Base-by-base conservation (phyloP, 768 basidiomycete species). In the Auricularia cornea region DNA sequence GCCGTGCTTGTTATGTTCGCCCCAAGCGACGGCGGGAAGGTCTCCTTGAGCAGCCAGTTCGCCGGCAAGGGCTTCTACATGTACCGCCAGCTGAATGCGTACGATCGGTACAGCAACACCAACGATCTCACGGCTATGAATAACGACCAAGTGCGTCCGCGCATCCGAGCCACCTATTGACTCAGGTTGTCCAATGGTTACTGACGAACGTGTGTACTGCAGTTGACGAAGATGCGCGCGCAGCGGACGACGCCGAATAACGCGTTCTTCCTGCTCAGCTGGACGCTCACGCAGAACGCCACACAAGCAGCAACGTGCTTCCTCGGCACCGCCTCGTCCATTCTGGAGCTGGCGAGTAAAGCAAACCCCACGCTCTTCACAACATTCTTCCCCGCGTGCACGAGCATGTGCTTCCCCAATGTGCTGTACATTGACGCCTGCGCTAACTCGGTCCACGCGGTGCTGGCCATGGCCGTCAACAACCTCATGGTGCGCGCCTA, bases 61-160 rank as follows among this genome's bases (percentile, higher is more conserved):
- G 54, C 54, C 12, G 54, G 54, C 26, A 57, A 30, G 54, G 54
- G 54, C 18, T 57, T 57, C 28, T 57, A 57, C 28, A 57, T 14
- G 54, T 57, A 57, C 28, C 16, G 16, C 28, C 54, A 57, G 54
- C 54, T 57, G 54, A 57, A 57, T 30, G 54, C 54, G 4, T 57
- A 57, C 29, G 54, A 57, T 29, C 54, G 54, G 28, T 57, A 57
- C 28, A 57, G 54, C 54, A 57, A 57, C 30, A 57, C 54, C 28
- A 57, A 57, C 54, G 54, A 57, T 30, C 54, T 57, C 23, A 26
- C 54, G 28, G 54, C 26, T 5, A 57, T 57, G 54, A 57, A 16
- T 4, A 28, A 16, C 11, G 54, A 57, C 30, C 54, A 57, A 26
- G 54, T 57, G 2, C 14, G 23, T n/a, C n/a, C n/a, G n/a, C n/a